These are phyloP conservation scores for Basipetospora sp. DNA, from an alignment of 2,329 filamentous ascomycete species.

Conservation along the genomic window DNA sequence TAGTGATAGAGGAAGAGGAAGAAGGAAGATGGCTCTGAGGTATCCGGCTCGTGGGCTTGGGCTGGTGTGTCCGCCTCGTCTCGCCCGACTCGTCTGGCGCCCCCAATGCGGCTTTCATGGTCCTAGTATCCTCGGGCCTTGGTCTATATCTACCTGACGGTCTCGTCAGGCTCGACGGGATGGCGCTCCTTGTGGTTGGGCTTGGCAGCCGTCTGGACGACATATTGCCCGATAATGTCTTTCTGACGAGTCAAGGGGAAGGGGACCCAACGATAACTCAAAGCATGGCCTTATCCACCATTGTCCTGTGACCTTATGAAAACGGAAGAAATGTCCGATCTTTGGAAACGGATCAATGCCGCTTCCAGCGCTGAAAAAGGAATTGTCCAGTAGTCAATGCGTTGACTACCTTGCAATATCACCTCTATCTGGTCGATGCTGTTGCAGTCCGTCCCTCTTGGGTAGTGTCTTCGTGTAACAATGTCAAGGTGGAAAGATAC, in stretches of 20 bases:
- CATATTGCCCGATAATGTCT: constrained; percentile 1
- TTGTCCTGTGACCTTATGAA: not conserved
- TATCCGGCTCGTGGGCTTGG: constrained; percentile 20
- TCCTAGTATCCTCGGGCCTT: not conserved
- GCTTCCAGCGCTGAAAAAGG: not conserved
- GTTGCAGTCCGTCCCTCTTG: too few species aligned
- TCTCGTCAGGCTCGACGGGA: not conserved
- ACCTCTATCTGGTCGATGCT: too few species aligned
- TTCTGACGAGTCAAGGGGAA: not conserved
- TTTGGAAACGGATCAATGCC: not conserved
- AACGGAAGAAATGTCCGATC: not conserved
- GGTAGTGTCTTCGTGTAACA: not conserved
- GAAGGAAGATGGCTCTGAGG: constrained; percentile 19
- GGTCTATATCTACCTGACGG: constrained; percentile 2
- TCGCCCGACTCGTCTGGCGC: not conserved
- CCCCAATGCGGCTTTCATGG: not conserved
- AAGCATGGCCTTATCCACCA: not conserved
- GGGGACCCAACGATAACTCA: not conserved
- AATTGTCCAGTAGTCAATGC: not conserved
- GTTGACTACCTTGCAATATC: too few species aligned
- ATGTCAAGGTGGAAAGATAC: constrained; percentile 2
- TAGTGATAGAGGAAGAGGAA: too few species aligned
- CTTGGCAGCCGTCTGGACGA: constrained; percentile 1
- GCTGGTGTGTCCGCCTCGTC: constrained; percentile 10
- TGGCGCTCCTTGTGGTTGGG: not conserved